Evolutionary conservation across 371 early-diverging fungal genomes (phyloP), one percentile per base, ranked within the genome.

Genomic region (Zychaea mexicana): DNA sequence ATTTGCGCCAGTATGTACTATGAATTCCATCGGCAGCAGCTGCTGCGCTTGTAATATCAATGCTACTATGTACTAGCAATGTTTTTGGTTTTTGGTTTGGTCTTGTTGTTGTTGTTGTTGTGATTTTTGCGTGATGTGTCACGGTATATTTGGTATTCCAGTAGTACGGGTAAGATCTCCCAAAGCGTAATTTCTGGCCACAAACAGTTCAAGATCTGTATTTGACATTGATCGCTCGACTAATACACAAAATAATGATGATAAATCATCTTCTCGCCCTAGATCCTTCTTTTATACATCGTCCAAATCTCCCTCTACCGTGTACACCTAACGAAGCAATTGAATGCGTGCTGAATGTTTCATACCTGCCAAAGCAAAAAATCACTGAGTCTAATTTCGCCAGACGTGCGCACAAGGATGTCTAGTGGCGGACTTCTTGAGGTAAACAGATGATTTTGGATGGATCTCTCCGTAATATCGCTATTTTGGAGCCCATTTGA

Each of bases 121-220:
- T 33, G 5, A 33, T 33, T 33, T 4, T 45, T 45, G 45, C 45
- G 49, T 24, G 49, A 19, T 49, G 42, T n/a, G 24, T 49, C 49
- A 24, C 24, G 49, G 62, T 75, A 79, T 17, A 79, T 71, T 70
- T 98, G 97, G 69, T 91, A 98, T 46, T 89, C 84, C 2, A 97
- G 65, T 9, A 98, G 70, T 4, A 94, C 87, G 2, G 92, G 91
- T 38, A 96, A 65, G 68, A 98, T 85, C 36, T 91, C 77, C 89
- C 90, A 92, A 39, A 98, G 84, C 0, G 92, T 85, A 64, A 98
- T 97, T 57, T 98, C 96, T 9, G 99, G 99, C 99, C 99, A 98
- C 47, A 85, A 86, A 15, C 89, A 88, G 57, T 92, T 80, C 3
- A 95, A 85, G 76, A 98, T 97, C 57, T 94, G 90, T 24, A 98